These are phyloP conservation scores for Liquidambar formosana DNA, from an alignment of 164 flowering plant species.

Conservation along the genomic window DNA sequence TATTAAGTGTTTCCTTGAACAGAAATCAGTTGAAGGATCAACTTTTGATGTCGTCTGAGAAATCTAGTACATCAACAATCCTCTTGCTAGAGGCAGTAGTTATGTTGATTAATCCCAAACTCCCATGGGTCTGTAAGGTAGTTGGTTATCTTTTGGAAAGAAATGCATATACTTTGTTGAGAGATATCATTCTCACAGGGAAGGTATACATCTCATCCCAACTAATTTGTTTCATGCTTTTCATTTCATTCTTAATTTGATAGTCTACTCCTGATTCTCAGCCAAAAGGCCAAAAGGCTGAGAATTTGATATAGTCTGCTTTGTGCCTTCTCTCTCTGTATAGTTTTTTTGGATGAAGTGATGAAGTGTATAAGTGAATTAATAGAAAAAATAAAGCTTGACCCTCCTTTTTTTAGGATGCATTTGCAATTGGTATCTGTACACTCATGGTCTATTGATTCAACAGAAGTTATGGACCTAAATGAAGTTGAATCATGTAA, in stretches of 20 bases:
- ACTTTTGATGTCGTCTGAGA: conserved; percentile 42
- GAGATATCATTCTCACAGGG: conserved; percentile 62
- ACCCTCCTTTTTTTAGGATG: not conserved
- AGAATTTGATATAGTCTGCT: too few relatives aligned
- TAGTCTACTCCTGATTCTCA: too few relatives aligned
- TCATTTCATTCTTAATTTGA: not conserved
- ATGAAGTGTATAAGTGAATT: too few relatives aligned
- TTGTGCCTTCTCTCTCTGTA: too few relatives aligned
- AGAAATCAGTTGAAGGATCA: conserved; percentile 71
- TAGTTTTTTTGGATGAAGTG: too few relatives aligned
- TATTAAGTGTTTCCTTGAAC: conserved; percentile 15
- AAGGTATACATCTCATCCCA: conserved; percentile 43
- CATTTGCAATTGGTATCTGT: not conserved
- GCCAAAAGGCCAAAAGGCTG: too few relatives aligned
- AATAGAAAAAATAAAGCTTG: too few relatives aligned
- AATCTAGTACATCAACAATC: conserved; percentile 35
- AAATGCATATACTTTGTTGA: conserved; percentile 48
- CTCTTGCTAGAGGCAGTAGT: conserved; percentile 62
- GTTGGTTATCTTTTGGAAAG: conserved; percentile 54
- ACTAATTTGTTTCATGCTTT: not conserved
- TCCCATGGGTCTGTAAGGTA: conserved; percentile 81
- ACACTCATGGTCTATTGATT: too few relatives aligned
- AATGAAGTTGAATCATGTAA: too few relatives aligned
- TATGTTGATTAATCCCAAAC: conserved; percentile 56
- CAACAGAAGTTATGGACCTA: too few relatives aligned